Percentiles rank a stretch among this genome's conserved stretches.
These are phyloP conservation scores for Hypoxylon sp. DNA, from an alignment of 2,329 filamentous ascomycete genomes.

Conservation along the genomic window DNA sequence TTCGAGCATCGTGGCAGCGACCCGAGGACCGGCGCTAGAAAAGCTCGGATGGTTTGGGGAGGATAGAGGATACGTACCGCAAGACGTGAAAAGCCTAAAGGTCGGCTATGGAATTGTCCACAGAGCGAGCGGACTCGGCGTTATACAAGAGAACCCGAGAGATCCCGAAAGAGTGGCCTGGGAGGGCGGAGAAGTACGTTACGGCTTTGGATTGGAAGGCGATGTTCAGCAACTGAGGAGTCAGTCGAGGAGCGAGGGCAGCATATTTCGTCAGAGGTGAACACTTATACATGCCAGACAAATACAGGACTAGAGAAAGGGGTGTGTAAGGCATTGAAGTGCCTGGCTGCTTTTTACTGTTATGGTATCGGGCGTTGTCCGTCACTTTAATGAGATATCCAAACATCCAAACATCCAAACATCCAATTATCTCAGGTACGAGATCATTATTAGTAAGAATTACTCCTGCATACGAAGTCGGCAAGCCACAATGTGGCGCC, in stretches of 20 bases:
- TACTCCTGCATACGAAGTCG: background rate
- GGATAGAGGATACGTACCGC: constrained; percentile 38
- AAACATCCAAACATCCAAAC: too few relatives aligned
- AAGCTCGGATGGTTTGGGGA: constrained; percentile 51
- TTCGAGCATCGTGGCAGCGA: constrained; percentile 60
- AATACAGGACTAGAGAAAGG: background rate
- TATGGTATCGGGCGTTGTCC: too few relatives aligned
- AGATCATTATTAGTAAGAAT: too few relatives aligned
- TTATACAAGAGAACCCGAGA: constrained; percentile 37
- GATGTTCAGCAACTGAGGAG: constrained; percentile 50
- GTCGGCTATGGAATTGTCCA: constrained; percentile 51
- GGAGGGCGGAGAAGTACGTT: constrained; percentile 47
- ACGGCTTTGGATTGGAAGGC: constrained; percentile 54
- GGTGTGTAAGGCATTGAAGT: too few relatives aligned
- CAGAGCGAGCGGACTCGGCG: constrained; percentile 36
- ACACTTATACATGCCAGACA: constrained; percentile 9
- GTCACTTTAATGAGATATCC: too few relatives aligned
- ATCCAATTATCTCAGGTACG: too few relatives aligned
- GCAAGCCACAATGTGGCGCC: constrained; percentile 23
- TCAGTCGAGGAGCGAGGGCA: constrained; percentile 44
- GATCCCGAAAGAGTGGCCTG: constrained; percentile 23
- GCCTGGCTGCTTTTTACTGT: too few relatives aligned
- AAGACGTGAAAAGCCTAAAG: constrained; percentile 46
- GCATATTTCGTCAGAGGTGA: constrained; percentile 33
- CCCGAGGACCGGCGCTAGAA: constrained; percentile 59